These are phyloP conservation scores for Rhodotorula sphaerocarpa DNA, from an alignment of 768 basidiomycete species.

Conservation along the genomic window DNA sequence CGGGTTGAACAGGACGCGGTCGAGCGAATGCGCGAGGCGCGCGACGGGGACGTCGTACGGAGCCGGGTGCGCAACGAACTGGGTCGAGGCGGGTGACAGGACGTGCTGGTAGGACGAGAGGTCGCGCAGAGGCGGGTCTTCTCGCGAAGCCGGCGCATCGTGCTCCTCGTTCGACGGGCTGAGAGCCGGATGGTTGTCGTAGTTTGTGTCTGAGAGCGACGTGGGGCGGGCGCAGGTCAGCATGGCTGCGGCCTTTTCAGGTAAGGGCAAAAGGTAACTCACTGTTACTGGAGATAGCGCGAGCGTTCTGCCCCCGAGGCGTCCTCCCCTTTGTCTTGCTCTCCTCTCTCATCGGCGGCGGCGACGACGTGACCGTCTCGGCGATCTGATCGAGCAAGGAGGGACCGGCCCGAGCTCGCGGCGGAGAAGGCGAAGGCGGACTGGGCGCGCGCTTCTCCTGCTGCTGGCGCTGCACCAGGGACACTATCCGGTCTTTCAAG, in stretches of 20 bases:
- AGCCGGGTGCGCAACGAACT: constrained; percentile 3
- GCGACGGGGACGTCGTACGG: constrained; percentile 46
- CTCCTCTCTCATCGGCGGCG: too few species aligned
- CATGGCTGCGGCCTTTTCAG: too few species aligned
- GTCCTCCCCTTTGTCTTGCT: not conserved
- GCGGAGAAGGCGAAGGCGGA: not conserved
- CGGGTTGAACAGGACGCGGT: constrained; percentile 68
- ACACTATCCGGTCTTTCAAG: too few species aligned
- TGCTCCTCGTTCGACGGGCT: too few species aligned
- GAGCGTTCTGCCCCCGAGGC: not conserved
- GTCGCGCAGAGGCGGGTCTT: not conserved
- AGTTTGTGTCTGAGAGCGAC: not conserved
- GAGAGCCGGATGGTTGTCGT: constrained; percentile 11
- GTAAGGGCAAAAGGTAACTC: too few species aligned
- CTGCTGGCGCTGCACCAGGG: too few species aligned
- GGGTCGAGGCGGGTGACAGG: constrained; percentile 2
- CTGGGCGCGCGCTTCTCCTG: too few species aligned
- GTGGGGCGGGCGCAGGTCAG: not conserved
- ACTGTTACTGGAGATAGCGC: not conserved
- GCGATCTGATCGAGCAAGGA: not conserved
- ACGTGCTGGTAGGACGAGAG: constrained; percentile 18
- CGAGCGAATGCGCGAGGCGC: constrained; percentile 57
- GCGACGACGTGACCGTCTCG: not conserved
- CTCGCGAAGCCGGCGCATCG: too few species aligned
- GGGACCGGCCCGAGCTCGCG: not conserved